Percentiles rank a stretch among this genome's conserved stretches.
phyloP scores from a whole-genome alignment of 805 yeast genomes.

The Torulaspora microellipsoides region DNA sequence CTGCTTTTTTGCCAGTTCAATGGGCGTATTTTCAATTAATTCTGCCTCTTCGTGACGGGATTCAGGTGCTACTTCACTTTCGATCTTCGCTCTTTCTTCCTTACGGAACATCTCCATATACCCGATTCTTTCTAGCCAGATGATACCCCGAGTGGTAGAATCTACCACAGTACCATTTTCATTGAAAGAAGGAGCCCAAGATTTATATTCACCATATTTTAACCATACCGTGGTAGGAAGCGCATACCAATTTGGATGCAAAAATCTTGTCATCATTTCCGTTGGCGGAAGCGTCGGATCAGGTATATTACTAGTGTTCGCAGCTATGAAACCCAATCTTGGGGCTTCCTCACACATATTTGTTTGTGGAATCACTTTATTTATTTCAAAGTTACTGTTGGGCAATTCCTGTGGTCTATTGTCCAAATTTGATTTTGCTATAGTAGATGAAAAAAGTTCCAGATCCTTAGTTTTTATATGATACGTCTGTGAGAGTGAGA shows the following conservation, averaged over 20 bases:
- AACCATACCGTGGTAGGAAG: slow-evolving; percentile 66
- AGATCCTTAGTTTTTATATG: slow-evolving; percentile 56
- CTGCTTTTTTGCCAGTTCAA: slow-evolving; percentile 1
- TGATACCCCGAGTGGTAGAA: slow-evolving; percentile 45
- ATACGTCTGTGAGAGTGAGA: slow-evolving; percentile 61
- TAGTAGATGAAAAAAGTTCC: slow-evolving; percentile 75
- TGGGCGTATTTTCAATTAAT: slow-evolving; percentile 7
- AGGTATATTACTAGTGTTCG: slow-evolving; percentile 42
- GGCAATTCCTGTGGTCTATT: slow-evolving; percentile 65
- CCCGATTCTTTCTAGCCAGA: slow-evolving; percentile 54
- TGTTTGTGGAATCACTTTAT: slow-evolving; percentile 59
- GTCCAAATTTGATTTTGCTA: slow-evolving; percentile 68
- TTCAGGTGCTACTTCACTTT: no score
- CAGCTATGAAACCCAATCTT: slow-evolving; percentile 44
- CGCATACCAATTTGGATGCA: slow-evolving; percentile 62
- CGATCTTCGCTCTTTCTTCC: slow-evolving; percentile 3
- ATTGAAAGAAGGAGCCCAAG: slow-evolving; percentile 65
- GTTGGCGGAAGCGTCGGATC: slow-evolving; percentile 49
- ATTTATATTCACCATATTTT: slow-evolving; percentile 42
- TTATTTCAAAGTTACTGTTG: slow-evolving; percentile 54
- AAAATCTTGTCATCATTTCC: slow-evolving; percentile 49
- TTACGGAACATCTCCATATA: slow-evolving; percentile 34
- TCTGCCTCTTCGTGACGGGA: slow-evolving; percentile 7
- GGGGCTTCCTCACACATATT: slow-evolving; percentile 36
- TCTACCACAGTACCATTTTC: slow-evolving; percentile 53